Evolutionary conservation across 495 filamentous ascomycete species (phyloP).

Genomic region (Aspergillus affinis): DNA sequence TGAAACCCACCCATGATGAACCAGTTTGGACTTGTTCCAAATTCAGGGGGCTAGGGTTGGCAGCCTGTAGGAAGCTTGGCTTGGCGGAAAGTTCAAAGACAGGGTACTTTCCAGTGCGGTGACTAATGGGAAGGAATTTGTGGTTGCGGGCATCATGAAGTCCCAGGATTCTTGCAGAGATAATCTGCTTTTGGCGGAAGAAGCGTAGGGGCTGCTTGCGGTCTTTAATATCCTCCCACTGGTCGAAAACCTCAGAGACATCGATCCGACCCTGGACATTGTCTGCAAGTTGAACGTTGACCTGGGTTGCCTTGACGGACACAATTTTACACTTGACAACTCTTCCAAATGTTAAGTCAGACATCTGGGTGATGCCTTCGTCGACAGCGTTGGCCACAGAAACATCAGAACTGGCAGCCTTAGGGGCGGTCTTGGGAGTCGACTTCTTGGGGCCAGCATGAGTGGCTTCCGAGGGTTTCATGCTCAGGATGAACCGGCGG

Average conservation of each 20-base stretch:
- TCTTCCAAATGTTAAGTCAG: conserved; percentile 72
- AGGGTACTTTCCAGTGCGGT: conserved; percentile 70
- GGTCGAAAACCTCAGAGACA: conserved; percentile 83
- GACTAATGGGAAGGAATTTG: conserved; percentile 86
- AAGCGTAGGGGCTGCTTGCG: conserved; percentile 71
- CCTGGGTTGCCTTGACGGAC: conserved; percentile 81
- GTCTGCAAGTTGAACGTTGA: conserved; percentile 88
- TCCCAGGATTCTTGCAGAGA: conserved; percentile 77
- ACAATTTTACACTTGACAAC: conserved; percentile 75
- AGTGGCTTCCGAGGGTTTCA: conserved; percentile 45
- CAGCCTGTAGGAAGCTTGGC: conserved; percentile 58
- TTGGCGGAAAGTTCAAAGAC: conserved; percentile 92
- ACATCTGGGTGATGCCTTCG: conserved; percentile 57
- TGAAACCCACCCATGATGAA: conserved; percentile 70
- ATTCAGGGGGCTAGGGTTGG: conserved; percentile 58
- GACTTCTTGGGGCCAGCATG: conserved; percentile 34
- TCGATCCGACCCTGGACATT: conserved; percentile 90
- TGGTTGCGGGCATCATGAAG: conserved; percentile 88
- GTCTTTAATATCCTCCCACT: conserved; percentile 81
- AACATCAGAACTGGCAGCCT: conserved; percentile 35
- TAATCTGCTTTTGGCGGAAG: conserved; percentile 67
- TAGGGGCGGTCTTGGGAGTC: conserved; percentile 11
- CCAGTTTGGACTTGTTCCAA: conserved; percentile 73
- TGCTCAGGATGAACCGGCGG: conserved; percentile 62
- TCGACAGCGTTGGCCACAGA: conserved; percentile 68